Conservation (phyloP, 2,329 filamentous ascomycete genomes). For the Fusarium domesticum region DNA sequence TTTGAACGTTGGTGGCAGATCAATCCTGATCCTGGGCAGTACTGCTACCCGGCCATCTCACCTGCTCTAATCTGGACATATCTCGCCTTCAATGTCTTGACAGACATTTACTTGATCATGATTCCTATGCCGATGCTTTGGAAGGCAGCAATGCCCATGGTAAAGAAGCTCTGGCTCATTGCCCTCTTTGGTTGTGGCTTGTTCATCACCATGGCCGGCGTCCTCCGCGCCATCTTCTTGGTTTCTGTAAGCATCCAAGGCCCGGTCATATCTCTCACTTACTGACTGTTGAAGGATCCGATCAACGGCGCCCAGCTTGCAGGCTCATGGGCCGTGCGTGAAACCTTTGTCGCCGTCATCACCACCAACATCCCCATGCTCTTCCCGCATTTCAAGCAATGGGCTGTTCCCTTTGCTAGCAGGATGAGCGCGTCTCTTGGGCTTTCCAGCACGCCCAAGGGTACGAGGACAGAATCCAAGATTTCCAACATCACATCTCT, state of each 20-base stretch:
- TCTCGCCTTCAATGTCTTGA: constrained; percentile 50
- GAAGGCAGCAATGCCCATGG: constrained; percentile 34
- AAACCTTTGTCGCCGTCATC: constrained; percentile 44
- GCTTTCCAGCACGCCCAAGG: constrained; percentile 15
- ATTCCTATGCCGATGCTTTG: constrained; percentile 55
- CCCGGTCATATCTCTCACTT: too few relatives aligned
- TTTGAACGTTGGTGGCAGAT: constrained; percentile 58
- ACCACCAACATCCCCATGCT: constrained; percentile 45
- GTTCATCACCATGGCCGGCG: constrained; percentile 41
- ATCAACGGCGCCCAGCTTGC: constrained; percentile 40
- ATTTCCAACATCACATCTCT: constrained; percentile 20
- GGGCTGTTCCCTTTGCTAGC: constrained; percentile 27
- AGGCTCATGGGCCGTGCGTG: constrained; percentile 42
- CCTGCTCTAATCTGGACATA: constrained; percentile 51
- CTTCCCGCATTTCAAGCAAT: constrained; percentile 43
- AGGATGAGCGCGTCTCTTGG: constrained; percentile 24
- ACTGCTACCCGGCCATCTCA: constrained; percentile 50
- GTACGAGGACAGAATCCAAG: constrained; percentile 9
- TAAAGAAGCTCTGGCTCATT: constrained; percentile 39
- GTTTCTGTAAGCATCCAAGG: constrained; percentile 22
- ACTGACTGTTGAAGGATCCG: constrained; percentile 34
- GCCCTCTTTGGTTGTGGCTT: constrained; percentile 40
- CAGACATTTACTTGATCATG: constrained; percentile 56
- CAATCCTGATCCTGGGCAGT: constrained; percentile 51
- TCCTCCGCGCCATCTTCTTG: constrained; percentile 34